These are phyloP conservation scores for Neonectria coccinea DNA, from an alignment of 2,329 filamentous ascomycete genomes.

Conservation along the genomic window DNA sequence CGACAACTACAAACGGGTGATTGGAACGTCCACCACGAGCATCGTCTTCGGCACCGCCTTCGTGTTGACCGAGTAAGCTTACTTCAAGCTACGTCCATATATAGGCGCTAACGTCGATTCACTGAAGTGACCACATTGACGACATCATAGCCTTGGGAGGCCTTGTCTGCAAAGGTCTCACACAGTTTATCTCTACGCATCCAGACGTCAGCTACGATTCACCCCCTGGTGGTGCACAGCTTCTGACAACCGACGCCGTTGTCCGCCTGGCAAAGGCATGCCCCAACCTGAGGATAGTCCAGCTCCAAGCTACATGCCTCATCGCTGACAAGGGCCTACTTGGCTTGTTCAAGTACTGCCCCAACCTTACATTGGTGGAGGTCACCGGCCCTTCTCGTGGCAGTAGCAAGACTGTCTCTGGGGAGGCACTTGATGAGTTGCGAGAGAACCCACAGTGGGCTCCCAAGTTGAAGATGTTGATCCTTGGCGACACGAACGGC, in stretches of 20 bases:
- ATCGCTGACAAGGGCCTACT: conserved; percentile 4
- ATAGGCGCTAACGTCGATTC: not conserved
- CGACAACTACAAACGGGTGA: too few relatives aligned
- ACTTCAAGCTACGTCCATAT: too few relatives aligned
- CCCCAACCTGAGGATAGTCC: conserved; percentile 20
- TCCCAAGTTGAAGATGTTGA: conserved; percentile 24
- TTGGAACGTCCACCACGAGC: too few relatives aligned
- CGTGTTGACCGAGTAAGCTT: too few relatives aligned
- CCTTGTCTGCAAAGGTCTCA: conserved; percentile 20
- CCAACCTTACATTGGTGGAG: conserved; percentile 14
- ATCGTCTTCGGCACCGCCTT: too few relatives aligned
- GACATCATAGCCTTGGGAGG: conserved; percentile 25
- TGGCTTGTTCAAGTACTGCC: conserved; percentile 4
- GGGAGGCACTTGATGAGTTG: conserved; percentile 15
- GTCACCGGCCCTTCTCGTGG: not conserved
- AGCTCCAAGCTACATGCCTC: conserved; percentile 19
- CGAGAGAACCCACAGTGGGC: conserved; percentile 24
- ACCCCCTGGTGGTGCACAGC: conserved; percentile 5
- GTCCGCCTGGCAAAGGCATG: conserved; percentile 23
- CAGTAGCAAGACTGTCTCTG: not conserved
- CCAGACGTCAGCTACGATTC: conserved; percentile 25
- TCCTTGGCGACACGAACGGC: not conserved
- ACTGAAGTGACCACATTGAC: conserved; percentile 29
- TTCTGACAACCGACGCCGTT: conserved; percentile 21
- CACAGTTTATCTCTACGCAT: conserved; percentile 20